These are phyloP conservation scores for Paraurostyla sp. DNA, from an alignment of 73 alveolate species.

Conservation along the genomic window DNA sequence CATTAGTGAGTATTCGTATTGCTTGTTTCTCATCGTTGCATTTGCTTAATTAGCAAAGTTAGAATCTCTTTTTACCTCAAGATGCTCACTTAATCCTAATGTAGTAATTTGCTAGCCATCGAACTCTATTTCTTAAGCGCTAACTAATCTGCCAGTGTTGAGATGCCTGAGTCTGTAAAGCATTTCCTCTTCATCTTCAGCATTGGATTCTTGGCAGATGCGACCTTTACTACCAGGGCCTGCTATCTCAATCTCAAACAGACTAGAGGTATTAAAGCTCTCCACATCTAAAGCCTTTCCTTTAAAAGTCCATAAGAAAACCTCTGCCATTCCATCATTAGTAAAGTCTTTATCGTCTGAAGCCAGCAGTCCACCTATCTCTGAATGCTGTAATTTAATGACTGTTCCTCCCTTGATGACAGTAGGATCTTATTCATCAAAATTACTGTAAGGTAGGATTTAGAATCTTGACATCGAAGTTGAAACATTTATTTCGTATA, in stretches of 20 bases:
- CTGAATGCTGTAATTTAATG: conserved; percentile 74
- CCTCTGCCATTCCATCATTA: conserved; percentile 77
- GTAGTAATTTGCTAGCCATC: conserved; percentile 25
- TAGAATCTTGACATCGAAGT: conserved; percentile 67
- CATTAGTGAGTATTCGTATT: not conserved
- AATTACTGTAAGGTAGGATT: conserved; percentile 49
- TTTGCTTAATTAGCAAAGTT: not conserved
- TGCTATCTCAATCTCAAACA: conserved; percentile 73
- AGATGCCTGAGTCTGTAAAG: conserved; percentile 70
- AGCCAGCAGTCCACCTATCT: conserved; percentile 69
- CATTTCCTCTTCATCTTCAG: conserved; percentile 14
- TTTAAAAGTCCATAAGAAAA: conserved; percentile 64
- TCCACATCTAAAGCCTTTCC: conserved; percentile 72
- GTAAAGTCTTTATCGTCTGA: conserved; percentile 76
- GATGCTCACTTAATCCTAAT: conserved; percentile 67
- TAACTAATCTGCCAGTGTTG: conserved; percentile 69
- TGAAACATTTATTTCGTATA: conserved; percentile 67
- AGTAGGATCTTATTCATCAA: conserved; percentile 47
- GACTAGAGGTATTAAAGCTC: conserved; percentile 48
- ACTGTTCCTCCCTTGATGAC: conserved; percentile 70
- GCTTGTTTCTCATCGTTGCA: not conserved
- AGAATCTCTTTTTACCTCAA: not conserved
- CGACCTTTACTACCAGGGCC: conserved; percentile 44
- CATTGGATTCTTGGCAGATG: conserved; percentile 38
- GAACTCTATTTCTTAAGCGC: conserved; percentile 39